A percentile compares a stretch with the other conserved stretches of the same genome.
These are phyloP conservation scores for Coleophoma eucalyptorum DNA, from an alignment of 2,329 filamentous ascomycete genomes.

Conservation along the genomic window DNA sequence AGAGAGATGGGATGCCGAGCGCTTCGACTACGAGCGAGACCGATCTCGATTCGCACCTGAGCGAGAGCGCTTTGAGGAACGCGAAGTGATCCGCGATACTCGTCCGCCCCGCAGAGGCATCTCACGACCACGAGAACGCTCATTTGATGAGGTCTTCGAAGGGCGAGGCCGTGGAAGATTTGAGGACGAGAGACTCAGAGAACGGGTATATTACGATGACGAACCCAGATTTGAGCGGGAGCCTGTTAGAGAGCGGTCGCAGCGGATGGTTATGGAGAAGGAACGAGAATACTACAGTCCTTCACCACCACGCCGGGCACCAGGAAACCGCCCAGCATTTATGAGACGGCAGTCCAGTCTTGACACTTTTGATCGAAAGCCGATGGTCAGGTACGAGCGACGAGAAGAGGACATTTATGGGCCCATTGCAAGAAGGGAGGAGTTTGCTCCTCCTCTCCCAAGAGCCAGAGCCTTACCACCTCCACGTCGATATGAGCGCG, in stretches of 20 bases:
- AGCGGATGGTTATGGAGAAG: slow-evolving; percentile 25
- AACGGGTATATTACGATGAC: slow-evolving; percentile 38
- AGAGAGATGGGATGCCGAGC: slow-evolving; percentile 51
- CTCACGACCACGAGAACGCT: slow-evolving; percentile 39
- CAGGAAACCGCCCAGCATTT: slow-evolving; percentile 58
- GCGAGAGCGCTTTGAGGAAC: slow-evolving; percentile 43
- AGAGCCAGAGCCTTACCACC: slow-evolving; percentile 58
- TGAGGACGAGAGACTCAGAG: slow-evolving; percentile 30
- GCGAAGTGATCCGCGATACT: slow-evolving; percentile 38
- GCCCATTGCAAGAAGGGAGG: slow-evolving; percentile 47
- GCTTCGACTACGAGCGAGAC: slow-evolving; percentile 41
- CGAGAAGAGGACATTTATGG: slow-evolving; percentile 49
- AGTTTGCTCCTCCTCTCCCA: slow-evolving; percentile 67
- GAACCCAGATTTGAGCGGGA: slow-evolving; percentile 48
- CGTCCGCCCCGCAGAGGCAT: slow-evolving; percentile 29
- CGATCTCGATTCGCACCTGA: slow-evolving; percentile 35
- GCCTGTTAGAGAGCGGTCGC: slow-evolving; percentile 31
- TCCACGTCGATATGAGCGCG: slow-evolving; percentile 53
- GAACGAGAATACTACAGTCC: slow-evolving; percentile 21
- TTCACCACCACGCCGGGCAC: slow-evolving; percentile 16
- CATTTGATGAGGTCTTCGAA: slow-evolving; percentile 45
- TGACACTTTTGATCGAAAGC: slow-evolving; percentile 82
- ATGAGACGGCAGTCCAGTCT: slow-evolving; percentile 82
- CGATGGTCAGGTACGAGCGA: slow-evolving; percentile 44
- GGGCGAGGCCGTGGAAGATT: slow-evolving; percentile 31